Conservation (phyloP, 805 yeast genomes). For the Spathaspora hagerdaliae region DNA sequence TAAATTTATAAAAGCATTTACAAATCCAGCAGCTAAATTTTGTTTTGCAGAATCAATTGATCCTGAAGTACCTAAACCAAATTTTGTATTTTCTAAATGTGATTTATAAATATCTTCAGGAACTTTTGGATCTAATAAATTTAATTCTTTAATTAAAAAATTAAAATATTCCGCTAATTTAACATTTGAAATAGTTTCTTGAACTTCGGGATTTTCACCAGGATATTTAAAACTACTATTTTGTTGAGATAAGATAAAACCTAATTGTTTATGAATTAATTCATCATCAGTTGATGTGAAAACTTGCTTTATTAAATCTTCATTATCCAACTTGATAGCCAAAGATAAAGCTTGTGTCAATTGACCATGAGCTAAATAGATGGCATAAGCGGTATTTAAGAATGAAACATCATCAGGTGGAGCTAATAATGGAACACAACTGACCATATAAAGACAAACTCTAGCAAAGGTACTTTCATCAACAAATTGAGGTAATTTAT, state of each 20-base stretch:
- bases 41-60: constrained; percentile 85
- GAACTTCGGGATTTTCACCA: constrained; percentile 66
- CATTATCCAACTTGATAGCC: constrained; percentile 87
- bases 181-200: constrained; percentile 78
- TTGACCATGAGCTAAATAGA: constrained; percentile 74
- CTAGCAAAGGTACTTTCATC: constrained; percentile 81
- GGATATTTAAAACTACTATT: constrained; percentile 68
- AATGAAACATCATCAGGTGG: constrained; percentile 90
- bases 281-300: constrained; percentile 77
- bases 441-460: constrained; percentile 90
- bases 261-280: constrained; percentile 81
- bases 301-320: constrained; percentile 68
- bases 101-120: constrained; percentile 95
- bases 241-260: constrained; percentile 82
- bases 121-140: constrained; percentile 81
- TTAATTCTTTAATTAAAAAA: constrained; percentile 81
- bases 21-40: constrained; percentile 91
- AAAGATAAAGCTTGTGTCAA: constrained; percentile 85
- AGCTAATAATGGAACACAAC: constrained; percentile 94
- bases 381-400: constrained; percentile 81
- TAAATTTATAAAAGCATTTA: constrained; percentile 83
- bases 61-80: constrained; percentile 55
- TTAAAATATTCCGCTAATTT: constrained; percentile 73
- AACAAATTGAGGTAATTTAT: constrained; percentile 74
- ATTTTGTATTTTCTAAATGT: constrained; percentile 71